Evolutionary conservation across 192 early-diverging fungal genomes (phyloP), one percentile per base, ranked within the genome.

Genomic region (Coemansia sp.): DNA sequence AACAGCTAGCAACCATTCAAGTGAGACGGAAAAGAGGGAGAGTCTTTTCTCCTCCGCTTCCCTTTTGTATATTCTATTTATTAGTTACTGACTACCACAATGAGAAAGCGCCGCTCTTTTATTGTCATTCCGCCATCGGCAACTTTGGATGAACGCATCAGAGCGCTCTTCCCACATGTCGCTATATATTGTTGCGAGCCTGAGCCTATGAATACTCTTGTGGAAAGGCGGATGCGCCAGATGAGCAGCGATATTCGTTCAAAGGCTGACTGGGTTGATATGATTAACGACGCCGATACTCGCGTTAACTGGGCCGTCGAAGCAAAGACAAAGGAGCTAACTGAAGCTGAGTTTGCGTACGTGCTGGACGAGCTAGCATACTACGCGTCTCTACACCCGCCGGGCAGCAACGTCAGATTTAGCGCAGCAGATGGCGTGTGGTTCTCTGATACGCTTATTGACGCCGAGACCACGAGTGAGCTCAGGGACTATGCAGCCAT

Each of bases 341-440:
- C 42, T 3, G 72, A 80, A 2, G 17, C 10, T 1, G 66, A 71
- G 19, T 23, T 80, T 29, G 36, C 45, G 0, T 69, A 69, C 29
- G 31, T 72, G 15, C 31, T 76, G 9, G 25, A 63, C 3, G 83
- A 85, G 55, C 62, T 82, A 7, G 51, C 66, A 1, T 76, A 67
- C 62, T 70, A 61, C 21, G 55, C 57, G 6, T 19, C 62, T 12
- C 44, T 62, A 19, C 58, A 57, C 4, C 48, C 57, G n/a, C 42
- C 48, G 0, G 64, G 62, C 15, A 36, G 42, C 6, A 37, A 8
- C 34, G 9, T 36, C 2, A 36, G 34, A 36, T 3, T 36, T 3
- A 36, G 34, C 7, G 34, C 34, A 0, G 34, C 34, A 9, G 34
- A 36, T 6, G 34, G 34, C 34, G 34, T 36, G 34, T 36, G 34